phyloP scores from a whole-genome alignment of 2,329 filamentous ascomycete species.

The Alternaria sp. region DNA sequence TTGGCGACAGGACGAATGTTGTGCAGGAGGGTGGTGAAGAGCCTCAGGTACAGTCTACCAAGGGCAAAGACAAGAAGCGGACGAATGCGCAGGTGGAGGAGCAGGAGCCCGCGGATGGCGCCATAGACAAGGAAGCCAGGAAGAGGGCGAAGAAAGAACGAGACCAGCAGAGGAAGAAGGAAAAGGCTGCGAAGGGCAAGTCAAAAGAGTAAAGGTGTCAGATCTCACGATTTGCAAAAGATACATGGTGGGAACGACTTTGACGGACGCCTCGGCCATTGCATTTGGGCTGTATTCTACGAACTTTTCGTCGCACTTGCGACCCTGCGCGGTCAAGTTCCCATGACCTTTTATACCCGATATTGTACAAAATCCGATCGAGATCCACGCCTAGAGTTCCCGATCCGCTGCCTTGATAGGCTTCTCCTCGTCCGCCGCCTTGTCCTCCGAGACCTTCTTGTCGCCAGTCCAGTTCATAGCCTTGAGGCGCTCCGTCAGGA shows the following conservation, averaged over 20 bases:
- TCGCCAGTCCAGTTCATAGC: constrained; percentile 86
- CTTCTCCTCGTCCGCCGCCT: constrained; percentile 62
- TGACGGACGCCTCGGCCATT: neutral
- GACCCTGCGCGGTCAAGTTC: constrained; percentile 1
- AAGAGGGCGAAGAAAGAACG: constrained; percentile 64
- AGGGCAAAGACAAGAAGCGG: constrained; percentile 39
- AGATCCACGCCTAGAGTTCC: constrained; percentile 66
- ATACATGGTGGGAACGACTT: neutral
- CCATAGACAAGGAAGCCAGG: constrained; percentile 59
- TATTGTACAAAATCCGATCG: neutral
- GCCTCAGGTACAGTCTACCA: constrained; percentile 33
- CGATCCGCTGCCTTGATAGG: constrained; percentile 75
- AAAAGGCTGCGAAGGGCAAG: constrained; percentile 42
- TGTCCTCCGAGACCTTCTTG: constrained; percentile 58
- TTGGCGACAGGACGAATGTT: constrained; percentile 45
- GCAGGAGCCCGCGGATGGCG: constrained; percentile 6
- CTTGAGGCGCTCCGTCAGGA: constrained; percentile 89
- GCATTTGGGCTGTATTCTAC: constrained; percentile 9
- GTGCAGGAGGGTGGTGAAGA: constrained; percentile 38
- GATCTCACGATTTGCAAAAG: neutral
- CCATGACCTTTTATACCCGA: neutral
- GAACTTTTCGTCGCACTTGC: neutral
- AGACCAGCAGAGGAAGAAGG: constrained; percentile 52
- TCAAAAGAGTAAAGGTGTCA: constrained; percentile 18
- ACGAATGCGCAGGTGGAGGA: constrained; percentile 28